Base-by-base conservation (phyloP, 345 rosid species). In the Hibiscus tridactylites region DNA sequence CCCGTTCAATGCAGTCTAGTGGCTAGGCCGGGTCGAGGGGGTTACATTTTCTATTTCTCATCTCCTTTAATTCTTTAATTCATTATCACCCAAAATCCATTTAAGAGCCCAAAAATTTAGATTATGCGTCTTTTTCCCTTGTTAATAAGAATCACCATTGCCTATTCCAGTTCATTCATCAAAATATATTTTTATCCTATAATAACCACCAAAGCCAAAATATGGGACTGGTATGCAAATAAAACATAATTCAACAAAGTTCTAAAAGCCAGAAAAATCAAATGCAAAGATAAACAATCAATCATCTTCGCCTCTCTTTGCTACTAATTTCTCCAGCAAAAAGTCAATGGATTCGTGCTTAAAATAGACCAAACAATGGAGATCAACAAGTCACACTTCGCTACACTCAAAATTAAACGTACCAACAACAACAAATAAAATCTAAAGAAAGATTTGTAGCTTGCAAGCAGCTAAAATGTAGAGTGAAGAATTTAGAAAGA, bases 281-380 rank as follows among this genome's bases (percentile, higher is more conserved):
- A 65, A 19, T 19, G 33, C 68, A 42, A 65, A 26, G 19, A 46
- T 7, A 16, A 49, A 50, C 42, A 68, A 68, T 15, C 37, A 66
- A 66, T 29, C 16, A 50, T 29, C 60, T 68, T 52, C 46, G n/a
- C 42, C 12, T 50, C 3, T 29, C 60, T n/a, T 28, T 66, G 71
- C 60, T 26, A n/a, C 71, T 50, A 68, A 68, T 9, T 68, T 33
- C n/a, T 3, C 9, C 46, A 68, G 44, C 26, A 68, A 68, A 67
- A 52, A 50, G 44, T 9, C 71, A 28, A 39, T 28, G 9, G 28
- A 50, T 16, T 29, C 10, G 10, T 16, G 46, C n/a, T 50, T 50
- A 50, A 50, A 29, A 29, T 31, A 50, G 60, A 29, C 31, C 28
- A 68, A 68, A 50, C 44, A 29, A 50, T n/a, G 9, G 44, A 68